These are phyloP conservation scores for Stephania japonica DNA, from an alignment of 164 flowering plant genomes.

Conservation along the genomic window DNA sequence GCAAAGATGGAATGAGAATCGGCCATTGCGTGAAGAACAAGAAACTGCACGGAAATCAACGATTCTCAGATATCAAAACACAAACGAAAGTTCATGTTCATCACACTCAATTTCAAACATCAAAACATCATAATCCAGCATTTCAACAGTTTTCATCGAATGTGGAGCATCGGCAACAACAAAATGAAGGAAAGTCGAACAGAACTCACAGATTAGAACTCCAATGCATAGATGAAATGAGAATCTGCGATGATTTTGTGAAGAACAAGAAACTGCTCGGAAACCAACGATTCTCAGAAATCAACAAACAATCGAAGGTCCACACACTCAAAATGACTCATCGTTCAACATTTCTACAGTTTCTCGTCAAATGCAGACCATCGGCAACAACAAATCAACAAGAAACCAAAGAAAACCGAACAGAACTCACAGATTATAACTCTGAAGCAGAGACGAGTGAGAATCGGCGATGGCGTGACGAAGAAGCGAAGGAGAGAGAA, in stretches of 20 bases:
- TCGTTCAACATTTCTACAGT: neutral
- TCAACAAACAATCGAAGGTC: too few relatives aligned
- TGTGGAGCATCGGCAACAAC: neutral
- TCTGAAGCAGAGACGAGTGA: neutral
- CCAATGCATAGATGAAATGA: too few relatives aligned
- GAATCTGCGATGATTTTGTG: neutral
- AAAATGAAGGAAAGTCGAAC: neutral
- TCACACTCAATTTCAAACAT: too few relatives aligned
- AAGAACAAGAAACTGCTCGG: too few relatives aligned
- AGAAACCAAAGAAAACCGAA: neutral
- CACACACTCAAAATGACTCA: too few relatives aligned
- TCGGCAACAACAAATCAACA: neutral
- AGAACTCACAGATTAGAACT: neutral
- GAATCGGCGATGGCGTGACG: neutral
- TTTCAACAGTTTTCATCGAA: neutral
- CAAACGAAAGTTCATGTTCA: too few relatives aligned
- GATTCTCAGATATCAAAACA: too few relatives aligned
- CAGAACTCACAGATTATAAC: constrained; percentile 1
- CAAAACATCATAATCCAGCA: neutral
- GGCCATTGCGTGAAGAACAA: too few relatives aligned
- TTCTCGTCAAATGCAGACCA: neutral
- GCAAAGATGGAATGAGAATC: too few relatives aligned
- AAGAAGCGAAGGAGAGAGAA: neutral
- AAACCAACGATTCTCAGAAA: too few relatives aligned
- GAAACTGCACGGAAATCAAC: too few relatives aligned